Percentiles rank a stretch among this genome's conserved stretches.
Evolutionary conservation across 2,329 filamentous ascomycete species (phyloP).

Genomic region (Aspergillus carbonarius): DNA sequence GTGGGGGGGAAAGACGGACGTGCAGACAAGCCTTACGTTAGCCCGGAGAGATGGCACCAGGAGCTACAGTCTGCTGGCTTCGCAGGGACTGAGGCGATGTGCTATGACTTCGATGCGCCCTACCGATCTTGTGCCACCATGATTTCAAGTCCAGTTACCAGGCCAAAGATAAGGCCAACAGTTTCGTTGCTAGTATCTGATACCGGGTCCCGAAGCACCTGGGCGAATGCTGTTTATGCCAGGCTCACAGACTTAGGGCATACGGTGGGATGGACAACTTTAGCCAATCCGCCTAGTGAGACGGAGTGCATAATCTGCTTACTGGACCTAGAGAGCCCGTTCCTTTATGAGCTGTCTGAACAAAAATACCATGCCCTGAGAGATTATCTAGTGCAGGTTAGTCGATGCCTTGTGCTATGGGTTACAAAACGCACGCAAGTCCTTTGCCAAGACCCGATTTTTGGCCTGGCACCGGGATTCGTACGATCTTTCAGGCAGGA

Average conservation of each 20-base stretch:
- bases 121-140: slow-evolving; percentile 11
- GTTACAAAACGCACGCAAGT: slow-evolving; percentile 9
- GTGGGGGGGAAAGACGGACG: slow-evolving; percentile 22
- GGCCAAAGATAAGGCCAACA: background rate
- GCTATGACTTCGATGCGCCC: slow-evolving; percentile 9
- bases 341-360: slow-evolving; percentile 10
- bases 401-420: background rate
- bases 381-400: background rate
- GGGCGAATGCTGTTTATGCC: background rate
- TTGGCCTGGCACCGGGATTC: slow-evolving; percentile 9
- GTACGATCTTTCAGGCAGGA: slow-evolving; percentile 15
- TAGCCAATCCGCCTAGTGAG: background rate
- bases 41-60: slow-evolving; percentile 12
- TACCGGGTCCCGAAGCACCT: background rate
- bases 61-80: slow-evolving; percentile 21
- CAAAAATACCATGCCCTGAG: background rate
- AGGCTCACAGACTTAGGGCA: background rate
- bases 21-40: slow-evolving; percentile 16
- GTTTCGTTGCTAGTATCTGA: background rate
- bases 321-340: slow-evolving; percentile 14
- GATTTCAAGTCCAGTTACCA: background rate
- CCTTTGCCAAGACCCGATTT: slow-evolving; percentile 13
- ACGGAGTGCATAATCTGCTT: slow-evolving; percentile 11
- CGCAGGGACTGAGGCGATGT: slow-evolving; percentile 7
- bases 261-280: slow-evolving; percentile 4